Base-by-base conservation (phyloP, 2,329 filamentous ascomycete species). In the Colletotrichum filicis region DNA sequence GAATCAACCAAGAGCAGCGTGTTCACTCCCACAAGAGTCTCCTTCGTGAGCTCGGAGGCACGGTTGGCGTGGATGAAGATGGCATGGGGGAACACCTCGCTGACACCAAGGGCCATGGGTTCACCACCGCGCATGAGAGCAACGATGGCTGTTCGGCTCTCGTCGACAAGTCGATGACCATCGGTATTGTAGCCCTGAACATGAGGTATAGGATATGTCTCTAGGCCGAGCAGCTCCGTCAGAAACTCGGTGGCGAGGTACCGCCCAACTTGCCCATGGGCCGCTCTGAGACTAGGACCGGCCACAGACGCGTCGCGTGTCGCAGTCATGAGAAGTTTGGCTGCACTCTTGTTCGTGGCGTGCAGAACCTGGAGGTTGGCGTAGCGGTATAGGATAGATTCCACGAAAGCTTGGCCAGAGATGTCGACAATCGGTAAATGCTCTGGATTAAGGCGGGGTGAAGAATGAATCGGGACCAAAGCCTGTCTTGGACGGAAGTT, bases 61-160 rank as follows among this genome's bases (percentile, higher is more conserved):
- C 61, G 5, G 1, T 75, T 78, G 2, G 83, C 83, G 66, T 91
- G 89, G 1, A 90, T 60, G 65, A 91, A 90, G 77, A 82, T 84
- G 4, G 89, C 88, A 0, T 69, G 71, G 0, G 87, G 87, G 5
- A 92, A 86, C 0, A 82, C 87, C 0, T 89, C 83, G 74, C 79
- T 88, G 58, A 93, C 82, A 0, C 42, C 42, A 49, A 49, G 19
- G 4, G 42, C 42, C 42, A 49, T 49, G 16, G 42, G 84, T 74
- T 92, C 89, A 9, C 90, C 90, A 2, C 87, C 89, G 9, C 89
- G 87, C 90, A 92, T 92, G n/a, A 92, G 74, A 0, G 90, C 83
- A 0, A 92, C 80, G 59, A 93, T 91, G 2, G n/a, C 26, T 0
- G 55, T 61, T 3, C 7, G 22, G 14, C n/a, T 16, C 4, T 89